Base-by-base conservation (phyloP, 768 basidiomycete genomes). In the Amanita pseudoporphyria region DNA sequence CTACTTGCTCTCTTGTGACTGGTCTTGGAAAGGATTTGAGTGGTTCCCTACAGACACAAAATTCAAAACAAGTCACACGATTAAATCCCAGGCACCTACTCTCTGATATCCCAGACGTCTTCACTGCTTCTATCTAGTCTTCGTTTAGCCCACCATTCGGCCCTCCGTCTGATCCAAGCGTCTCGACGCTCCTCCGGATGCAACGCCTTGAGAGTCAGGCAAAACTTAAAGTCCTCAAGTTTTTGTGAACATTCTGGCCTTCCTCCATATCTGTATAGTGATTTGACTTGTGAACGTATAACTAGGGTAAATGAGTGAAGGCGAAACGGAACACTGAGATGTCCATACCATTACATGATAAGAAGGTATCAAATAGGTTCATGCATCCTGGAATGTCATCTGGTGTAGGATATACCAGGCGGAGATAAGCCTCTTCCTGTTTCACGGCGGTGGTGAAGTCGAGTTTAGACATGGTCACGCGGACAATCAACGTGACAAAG, bases 171-270 rank as follows among this genome's bases (percentile, higher is more conserved):
- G 50, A 98, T 81, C 94, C 93, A 99, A 3, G 79, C 78, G 45
- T 89, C 80, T 26, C 86, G 75, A 60, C 80, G 78, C 58, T 82
- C 77, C 49, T 93, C 91, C 13, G 82, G 80, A 46, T 84, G 76
- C 64, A 88, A 69, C 10, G 78, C 72, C 65, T 92, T 95, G 53
- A 86, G 68, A 53, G 81, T 84, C 71, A 95, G 70, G 67, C 95
- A 99, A 65, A 88, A 95, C 66, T 96, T 96, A 76, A 95, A 94
- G 58, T 95, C 93, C 51, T 90, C 83, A 61, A 83, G 74, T 62
- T 95, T 93, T 39, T 73, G 71, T 0, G 69, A 71, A 66, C 94
- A 97, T 48, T 81, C 77, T 0, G 77, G 71, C 49, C 81, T 76
- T 51, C 78, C 67, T 6, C 95, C 95, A 56, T 84, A 81, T 60